phyloP scores from a whole-genome alignment of 192 early-diverging fungal species.

The Dissophora ornata region DNA sequence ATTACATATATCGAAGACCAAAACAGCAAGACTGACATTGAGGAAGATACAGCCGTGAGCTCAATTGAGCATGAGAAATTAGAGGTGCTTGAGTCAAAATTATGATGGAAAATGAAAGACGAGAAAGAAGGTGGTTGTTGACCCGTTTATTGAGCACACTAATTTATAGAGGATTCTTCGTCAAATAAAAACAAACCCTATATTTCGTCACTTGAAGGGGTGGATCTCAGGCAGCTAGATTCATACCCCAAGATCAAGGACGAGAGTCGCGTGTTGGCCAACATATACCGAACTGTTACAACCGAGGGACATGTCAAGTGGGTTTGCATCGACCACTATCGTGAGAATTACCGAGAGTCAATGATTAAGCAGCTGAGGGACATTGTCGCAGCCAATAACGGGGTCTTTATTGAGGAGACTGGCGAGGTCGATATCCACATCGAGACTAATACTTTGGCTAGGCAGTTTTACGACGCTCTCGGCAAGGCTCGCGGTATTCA shows the following conservation, averaged over 20 bases:
- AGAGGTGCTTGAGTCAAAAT: no score
- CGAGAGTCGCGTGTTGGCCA: neutral
- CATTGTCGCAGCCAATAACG: neutral
- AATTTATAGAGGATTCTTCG: no score
- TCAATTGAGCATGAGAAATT: no score
- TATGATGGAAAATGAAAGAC: no score
- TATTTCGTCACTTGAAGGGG: no score
- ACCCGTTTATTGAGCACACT: no score
- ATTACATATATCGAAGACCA: no score
- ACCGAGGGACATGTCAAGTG: slow-evolving; percentile 21
- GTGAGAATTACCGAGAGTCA: neutral
- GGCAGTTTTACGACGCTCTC: slow-evolving; percentile 4
- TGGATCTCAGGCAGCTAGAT: neutral
- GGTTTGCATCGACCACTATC: slow-evolving; percentile 18
- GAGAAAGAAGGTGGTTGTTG: no score
- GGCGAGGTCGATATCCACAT: neutral
- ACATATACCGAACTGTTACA: slow-evolving; percentile 15
- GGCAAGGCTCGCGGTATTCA: slow-evolving; percentile 5
- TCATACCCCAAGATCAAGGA: neutral
- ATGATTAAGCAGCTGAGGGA: neutral
- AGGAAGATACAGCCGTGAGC: no score
- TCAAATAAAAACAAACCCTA: no score
- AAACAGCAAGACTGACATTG: no score
- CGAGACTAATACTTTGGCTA: neutral
- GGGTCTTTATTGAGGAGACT: neutral